Percentiles rank a stretch among this genome's conserved stretches.
Conservation (phyloP, 2,329 filamentous ascomycete genomes). For the Clarireedia homoeocarpa region DNA sequence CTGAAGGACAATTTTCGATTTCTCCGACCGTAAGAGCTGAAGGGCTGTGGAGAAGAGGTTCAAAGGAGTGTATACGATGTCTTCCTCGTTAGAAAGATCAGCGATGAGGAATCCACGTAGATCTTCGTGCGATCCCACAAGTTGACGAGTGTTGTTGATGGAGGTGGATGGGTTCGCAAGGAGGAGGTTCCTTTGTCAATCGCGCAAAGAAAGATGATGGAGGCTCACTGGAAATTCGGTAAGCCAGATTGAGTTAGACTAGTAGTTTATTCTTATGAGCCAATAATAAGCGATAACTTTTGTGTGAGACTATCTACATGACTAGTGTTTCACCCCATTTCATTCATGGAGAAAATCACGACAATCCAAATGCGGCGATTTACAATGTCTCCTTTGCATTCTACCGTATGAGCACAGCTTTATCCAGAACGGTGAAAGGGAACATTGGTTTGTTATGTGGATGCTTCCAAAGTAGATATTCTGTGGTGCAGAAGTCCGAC, state of each 20-base stretch:
- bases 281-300: constrained; percentile 2
- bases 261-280: background rate
- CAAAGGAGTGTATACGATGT: constrained; percentile 23
- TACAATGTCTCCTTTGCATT: no score
- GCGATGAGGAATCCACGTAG: constrained; percentile 28
- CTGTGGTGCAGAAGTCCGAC: no score
- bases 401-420: no score
- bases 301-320: background rate
- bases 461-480: no score
- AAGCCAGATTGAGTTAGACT: constrained; percentile 1
- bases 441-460: no score
- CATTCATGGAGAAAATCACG: background rate
- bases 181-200: constrained; percentile 9
- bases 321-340: background rate
- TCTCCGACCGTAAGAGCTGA: constrained; percentile 19
- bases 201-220: constrained; percentile 9
- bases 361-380: background rate
- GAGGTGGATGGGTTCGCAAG: constrained; percentile 10
- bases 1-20: constrained; percentile 18
- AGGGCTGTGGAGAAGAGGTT: constrained; percentile 16
- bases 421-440: no score
- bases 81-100: constrained; percentile 27
- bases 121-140: constrained; percentile 27
- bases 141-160: constrained; percentile 14
- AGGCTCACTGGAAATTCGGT: background rate